Conservation (phyloP, 495 filamentous ascomycete genomes). For the Achaetomiella virescens region DNA sequence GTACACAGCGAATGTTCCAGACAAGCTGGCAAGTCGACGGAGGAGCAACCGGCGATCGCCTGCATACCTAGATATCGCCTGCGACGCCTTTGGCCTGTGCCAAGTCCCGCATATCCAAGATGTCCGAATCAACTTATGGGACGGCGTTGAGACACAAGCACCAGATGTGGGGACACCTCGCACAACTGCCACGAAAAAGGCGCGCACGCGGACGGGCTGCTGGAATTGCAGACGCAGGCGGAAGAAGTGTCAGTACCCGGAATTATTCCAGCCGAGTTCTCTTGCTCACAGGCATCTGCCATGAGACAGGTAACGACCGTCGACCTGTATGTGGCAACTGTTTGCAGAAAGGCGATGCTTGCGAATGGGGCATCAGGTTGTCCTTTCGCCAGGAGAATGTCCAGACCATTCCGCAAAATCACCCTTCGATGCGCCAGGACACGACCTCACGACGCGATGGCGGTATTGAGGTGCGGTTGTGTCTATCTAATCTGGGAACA, state of each 20-base stretch:
- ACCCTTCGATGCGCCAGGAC: neutral
- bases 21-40: too few relatives aligned
- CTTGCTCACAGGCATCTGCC: neutral
- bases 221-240: constrained; percentile 1
- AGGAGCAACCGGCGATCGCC: too few relatives aligned
- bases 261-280: neutral
- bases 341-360: neutral
- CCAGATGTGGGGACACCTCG: neutral
- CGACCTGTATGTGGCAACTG: neutral
- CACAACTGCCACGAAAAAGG: neutral
- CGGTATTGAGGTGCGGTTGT: neutral
- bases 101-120: too few relatives aligned
- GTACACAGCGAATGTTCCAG: too few relatives aligned
- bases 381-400: constrained; percentile 4
- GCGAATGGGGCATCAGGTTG: neutral
- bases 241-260: neutral
- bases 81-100: too few relatives aligned
- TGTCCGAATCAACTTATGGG: too few relatives aligned
- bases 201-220: neutral
- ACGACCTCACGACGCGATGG: neutral
- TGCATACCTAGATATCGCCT: too few relatives aligned
- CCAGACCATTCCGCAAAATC: neutral
- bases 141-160: too few relatives aligned
- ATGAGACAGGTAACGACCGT: neutral
- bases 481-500: neutral